phyloP scores from a whole-genome alignment of 73 alveolate species.

The Effrenium voratum region DNA sequence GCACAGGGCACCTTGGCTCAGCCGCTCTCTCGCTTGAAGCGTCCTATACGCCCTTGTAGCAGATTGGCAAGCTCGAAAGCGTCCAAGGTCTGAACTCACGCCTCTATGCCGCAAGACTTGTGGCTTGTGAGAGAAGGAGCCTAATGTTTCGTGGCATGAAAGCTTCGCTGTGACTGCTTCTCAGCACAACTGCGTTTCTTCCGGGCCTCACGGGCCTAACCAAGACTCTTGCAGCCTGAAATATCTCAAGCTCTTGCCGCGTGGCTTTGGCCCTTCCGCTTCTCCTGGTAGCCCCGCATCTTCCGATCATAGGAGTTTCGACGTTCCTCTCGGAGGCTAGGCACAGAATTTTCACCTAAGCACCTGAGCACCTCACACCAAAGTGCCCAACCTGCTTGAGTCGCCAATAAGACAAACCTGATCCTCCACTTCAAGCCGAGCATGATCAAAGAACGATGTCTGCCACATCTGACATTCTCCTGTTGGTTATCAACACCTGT shows the following conservation, averaged over 20 bases:
- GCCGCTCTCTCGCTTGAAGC: neutral
- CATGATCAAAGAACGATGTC: too few relatives aligned
- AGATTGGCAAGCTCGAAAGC: neutral
- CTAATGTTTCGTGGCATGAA: neutral
- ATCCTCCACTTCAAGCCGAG: too few relatives aligned
- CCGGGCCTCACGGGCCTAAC: too few relatives aligned
- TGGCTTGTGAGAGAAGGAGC: neutral
- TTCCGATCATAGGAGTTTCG: constrained; percentile 51
- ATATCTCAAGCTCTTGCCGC: neutral
- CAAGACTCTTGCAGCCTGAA: neutral
- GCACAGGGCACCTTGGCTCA: neutral
- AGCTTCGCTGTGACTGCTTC: neutral
- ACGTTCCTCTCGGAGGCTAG: constrained; percentile 15
- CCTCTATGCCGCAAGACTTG: neutral
- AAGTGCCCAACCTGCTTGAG: too few relatives aligned
- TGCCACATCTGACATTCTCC: too few relatives aligned
- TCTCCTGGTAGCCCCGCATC: constrained; percentile 89
- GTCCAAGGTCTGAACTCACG: neutral
- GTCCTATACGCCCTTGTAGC: neutral
- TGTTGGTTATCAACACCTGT: too few relatives aligned
- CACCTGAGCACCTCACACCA: too few relatives aligned
- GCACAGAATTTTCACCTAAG: too few relatives aligned
- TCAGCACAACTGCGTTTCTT: too few relatives aligned
- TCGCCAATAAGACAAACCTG: too few relatives aligned
- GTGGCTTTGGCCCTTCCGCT: constrained; percentile 14